A percentile compares a stretch with the other conserved stretches of the same genome.
Evolutionary conservation across 306 rosid genomes (phyloP).

Genomic region (Vigna nakashimae): DNA sequence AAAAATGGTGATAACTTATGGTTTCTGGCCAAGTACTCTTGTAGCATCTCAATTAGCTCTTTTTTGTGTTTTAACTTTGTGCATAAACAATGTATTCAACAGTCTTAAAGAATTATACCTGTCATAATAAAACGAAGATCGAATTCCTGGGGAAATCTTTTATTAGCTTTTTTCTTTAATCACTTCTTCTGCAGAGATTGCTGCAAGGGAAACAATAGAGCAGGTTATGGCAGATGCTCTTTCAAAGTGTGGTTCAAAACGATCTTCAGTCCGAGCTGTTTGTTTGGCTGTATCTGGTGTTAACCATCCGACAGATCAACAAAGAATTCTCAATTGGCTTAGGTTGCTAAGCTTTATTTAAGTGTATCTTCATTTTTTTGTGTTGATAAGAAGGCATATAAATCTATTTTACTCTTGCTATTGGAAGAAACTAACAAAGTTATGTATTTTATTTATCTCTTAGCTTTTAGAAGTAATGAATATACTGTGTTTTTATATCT

Average conservation of each 20-base stretch:
- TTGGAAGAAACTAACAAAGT: neutral
- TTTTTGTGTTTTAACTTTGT: slow-evolving; percentile 7
- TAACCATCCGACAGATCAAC: slow-evolving; percentile 89
- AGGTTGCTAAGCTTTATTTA: slow-evolving; percentile 57
- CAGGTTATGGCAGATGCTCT: slow-evolving; percentile 91
- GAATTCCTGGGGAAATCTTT: neutral
- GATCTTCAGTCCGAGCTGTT: slow-evolving; percentile 89
- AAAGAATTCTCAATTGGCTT: slow-evolving; percentile 78
- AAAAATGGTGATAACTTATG: neutral
- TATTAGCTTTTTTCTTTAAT: slow-evolving; percentile 40
- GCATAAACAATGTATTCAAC: neutral
- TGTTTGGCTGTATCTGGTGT: slow-evolving; percentile 95
- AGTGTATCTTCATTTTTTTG: slow-evolving; percentile 15
- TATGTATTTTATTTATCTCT: neutral
- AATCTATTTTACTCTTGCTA: slow-evolving; percentile 16
- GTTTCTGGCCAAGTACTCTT: slow-evolving; percentile 8
- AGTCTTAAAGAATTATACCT: slow-evolving; percentile 15
- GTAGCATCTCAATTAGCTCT: neutral
- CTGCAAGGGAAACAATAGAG: slow-evolving; percentile 91
- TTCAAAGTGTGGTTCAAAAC: slow-evolving; percentile 71
- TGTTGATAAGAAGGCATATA: slow-evolving; percentile 6
- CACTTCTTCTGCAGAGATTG: slow-evolving; percentile 65
- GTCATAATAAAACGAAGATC: slow-evolving; percentile 40
- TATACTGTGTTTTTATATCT: slow-evolving; percentile 6
- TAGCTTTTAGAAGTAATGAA: neutral